Conservation (phyloP, 1,284 basidiomycete species). For the Anthracocystis panici-leucophaei region DNA sequence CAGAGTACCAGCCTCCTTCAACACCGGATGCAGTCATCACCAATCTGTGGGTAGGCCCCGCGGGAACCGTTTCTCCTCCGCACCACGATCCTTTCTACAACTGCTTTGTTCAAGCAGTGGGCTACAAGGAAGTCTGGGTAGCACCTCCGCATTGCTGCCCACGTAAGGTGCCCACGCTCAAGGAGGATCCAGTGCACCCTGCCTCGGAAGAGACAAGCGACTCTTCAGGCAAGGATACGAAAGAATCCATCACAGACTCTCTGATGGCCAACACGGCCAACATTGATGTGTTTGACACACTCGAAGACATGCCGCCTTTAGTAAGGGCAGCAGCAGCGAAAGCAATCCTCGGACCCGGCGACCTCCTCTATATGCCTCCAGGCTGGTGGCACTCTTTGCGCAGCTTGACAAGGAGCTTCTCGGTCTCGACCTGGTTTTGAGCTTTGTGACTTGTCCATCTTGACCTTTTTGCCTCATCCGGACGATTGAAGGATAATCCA, state of each 20-base stretch:
- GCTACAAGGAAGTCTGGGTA: constrained; percentile 90
- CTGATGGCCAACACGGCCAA: constrained; percentile 54
- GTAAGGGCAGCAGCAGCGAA: constrained; percentile 26
- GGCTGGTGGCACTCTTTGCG: constrained; percentile 60
- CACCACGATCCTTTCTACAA: constrained; percentile 98
- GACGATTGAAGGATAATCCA: no score
- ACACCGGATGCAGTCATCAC: constrained; percentile 77
- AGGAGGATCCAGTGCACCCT: not conserved
- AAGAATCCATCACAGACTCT: constrained; percentile 19
- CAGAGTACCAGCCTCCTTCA: constrained; percentile 76
- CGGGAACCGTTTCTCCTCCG: constrained; percentile 82
- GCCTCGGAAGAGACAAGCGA: not conserved
- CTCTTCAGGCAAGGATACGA: not conserved
- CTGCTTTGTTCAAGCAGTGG: constrained; percentile 88
- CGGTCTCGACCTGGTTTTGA: constrained; percentile 45
- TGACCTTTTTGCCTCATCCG: not conserved
- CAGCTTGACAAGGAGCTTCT: constrained; percentile 44
- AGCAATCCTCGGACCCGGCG: constrained; percentile 50
- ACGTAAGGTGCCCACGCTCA: not conserved
- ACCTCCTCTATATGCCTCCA: constrained; percentile 58
- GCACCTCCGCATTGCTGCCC: constrained; percentile 75
- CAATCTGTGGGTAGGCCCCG: constrained; percentile 90
- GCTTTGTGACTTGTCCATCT: not conserved
- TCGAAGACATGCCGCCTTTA: not conserved
- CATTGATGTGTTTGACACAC: constrained; percentile 43